phyloP scores from a whole-genome alignment of 2,329 filamentous ascomycete genomes.

The Ceratocystis cubensis region DNA sequence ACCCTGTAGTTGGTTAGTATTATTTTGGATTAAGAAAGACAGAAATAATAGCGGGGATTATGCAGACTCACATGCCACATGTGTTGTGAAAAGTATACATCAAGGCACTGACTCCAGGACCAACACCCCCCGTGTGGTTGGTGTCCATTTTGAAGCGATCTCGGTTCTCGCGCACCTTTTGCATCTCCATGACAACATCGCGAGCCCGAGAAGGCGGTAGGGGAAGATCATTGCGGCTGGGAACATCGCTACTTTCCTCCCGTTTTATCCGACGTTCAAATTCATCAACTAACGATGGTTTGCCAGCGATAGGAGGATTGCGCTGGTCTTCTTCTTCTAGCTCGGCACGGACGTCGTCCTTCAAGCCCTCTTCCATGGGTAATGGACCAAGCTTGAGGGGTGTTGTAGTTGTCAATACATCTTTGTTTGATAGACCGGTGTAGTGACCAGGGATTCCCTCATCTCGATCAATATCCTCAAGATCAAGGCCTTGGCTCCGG shows the following conservation, averaged over 20 bases:
- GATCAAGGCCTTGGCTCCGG: slow-evolving; percentile 45
- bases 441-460: slow-evolving; percentile 53
- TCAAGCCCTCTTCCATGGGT: slow-evolving; percentile 69
- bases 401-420: slow-evolving; percentile 43
- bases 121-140: slow-evolving; percentile 64
- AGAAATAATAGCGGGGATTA: background rate
- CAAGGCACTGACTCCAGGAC: slow-evolving; percentile 73
- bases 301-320: slow-evolving; percentile 58
- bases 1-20: slow-evolving; percentile 41
- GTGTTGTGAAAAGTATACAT: slow-evolving; percentile 99
- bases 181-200: slow-evolving; percentile 88
- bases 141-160: slow-evolving; percentile 83
- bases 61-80: slow-evolving; percentile 59
- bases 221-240: slow-evolving; percentile 65
- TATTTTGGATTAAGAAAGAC: background rate
- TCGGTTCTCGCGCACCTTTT: slow-evolving; percentile 83
- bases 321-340: slow-evolving; percentile 74
- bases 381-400: slow-evolving; percentile 65
- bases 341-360: slow-evolving; percentile 75
- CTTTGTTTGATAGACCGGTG: slow-evolving; percentile 48
- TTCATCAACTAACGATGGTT: slow-evolving; percentile 66
- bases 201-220: slow-evolving; percentile 77
- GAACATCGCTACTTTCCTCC: slow-evolving; percentile 76
- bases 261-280: slow-evolving; percentile 81
- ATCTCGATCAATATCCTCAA: slow-evolving; percentile 50